A percentile compares a stretch with the other conserved stretches of the same genome.
Conservation (phyloP, 352 stramenopile species). For the Globisporangium canariense region DNA sequence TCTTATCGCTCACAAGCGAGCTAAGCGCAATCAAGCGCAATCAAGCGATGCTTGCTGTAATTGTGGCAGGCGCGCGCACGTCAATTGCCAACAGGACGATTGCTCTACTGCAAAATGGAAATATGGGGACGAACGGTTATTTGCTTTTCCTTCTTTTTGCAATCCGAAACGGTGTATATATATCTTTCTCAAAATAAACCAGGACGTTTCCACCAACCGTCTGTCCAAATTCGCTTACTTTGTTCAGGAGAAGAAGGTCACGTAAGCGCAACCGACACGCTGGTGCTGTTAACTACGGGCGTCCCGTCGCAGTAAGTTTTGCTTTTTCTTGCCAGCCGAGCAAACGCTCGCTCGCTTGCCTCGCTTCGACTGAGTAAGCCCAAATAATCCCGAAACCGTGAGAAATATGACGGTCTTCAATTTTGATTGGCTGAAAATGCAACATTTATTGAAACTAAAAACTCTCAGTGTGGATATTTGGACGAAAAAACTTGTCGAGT, state of each 20-base stretch:
- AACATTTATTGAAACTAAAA: background rate
- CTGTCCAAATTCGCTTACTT: background rate
- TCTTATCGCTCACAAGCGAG: no score
- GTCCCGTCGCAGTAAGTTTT: background rate
- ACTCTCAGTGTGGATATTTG: background rate
- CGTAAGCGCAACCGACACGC: background rate
- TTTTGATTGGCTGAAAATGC: conserved; percentile 1
- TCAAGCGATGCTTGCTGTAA: no score
- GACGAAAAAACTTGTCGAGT: background rate
- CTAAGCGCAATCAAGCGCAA: no score
- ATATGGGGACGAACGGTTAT: background rate
- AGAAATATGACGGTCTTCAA: background rate
- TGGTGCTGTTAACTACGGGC: background rate
- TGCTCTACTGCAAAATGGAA: no score
- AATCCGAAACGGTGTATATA: background rate
- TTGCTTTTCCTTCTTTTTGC: background rate
- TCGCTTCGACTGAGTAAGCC: no score
- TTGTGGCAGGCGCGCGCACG: no score
- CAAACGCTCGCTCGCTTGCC: background rate
- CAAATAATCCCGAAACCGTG: background rate
- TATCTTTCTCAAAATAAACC: no score
- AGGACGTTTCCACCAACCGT: background rate
- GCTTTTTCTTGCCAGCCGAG: background rate
- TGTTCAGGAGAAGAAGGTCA: background rate
- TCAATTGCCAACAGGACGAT: no score